phyloP scores from a whole-genome alignment of 106 monocot genomes.

The Phalaenopsis equestris region DNA sequence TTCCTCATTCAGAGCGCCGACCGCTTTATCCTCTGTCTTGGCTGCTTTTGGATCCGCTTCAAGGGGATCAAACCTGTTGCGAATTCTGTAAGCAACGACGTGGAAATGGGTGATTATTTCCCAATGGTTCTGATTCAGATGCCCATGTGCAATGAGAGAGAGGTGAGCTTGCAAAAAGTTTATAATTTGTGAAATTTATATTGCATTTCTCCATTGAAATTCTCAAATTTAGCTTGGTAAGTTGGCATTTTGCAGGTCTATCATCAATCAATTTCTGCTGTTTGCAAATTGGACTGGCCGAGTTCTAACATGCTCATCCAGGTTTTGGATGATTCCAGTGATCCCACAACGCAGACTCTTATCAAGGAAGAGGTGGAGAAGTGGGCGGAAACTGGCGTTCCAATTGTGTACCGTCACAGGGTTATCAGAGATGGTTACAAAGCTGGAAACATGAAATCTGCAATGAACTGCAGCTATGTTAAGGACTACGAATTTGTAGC shows the following conservation, averaged over 20 bases:
- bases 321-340: conserved; percentile 88
- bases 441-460: conserved; percentile 93
- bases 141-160: conserved; percentile 98
- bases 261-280: conserved; percentile 87
- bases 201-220: not conserved
- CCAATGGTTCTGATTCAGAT: conserved; percentile 95
- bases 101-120: conserved; percentile 37
- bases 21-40: conserved; percentile 70
- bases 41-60: conserved; percentile 80
- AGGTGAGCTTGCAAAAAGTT: conserved; percentile 31
- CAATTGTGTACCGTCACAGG: conserved; percentile 73
- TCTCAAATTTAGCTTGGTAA: not conserved
- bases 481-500: conserved; percentile 95
- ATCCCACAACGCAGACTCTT: conserved; percentile 42
- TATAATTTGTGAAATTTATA: not conserved
- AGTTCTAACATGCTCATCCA: conserved; percentile 63
- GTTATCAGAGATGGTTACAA: conserved; percentile 81
- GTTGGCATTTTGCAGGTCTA: conserved; percentile 54
- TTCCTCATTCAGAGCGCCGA: conserved; percentile 92
- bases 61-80: conserved; percentile 58
- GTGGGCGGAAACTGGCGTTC: conserved; percentile 64
- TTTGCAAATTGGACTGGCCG: conserved; percentile 89
- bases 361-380: conserved; percentile 85
- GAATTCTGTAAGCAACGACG: conserved; percentile 6
- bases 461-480: conserved; percentile 88